phyloP scores from a whole-genome alignment of 192 early-diverging fungal species.

The Coemansia umbellata region DNA sequence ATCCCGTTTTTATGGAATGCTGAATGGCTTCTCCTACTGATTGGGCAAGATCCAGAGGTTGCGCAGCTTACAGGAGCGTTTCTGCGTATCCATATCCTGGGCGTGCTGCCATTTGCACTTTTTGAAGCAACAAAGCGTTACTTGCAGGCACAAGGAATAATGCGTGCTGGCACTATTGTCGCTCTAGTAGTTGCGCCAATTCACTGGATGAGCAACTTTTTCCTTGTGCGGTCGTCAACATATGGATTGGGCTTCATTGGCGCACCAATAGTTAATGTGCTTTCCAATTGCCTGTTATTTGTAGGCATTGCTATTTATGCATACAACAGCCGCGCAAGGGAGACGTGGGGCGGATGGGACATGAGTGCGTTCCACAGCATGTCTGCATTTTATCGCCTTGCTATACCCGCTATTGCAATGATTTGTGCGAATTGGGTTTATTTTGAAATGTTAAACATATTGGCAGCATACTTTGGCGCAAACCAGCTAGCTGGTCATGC shows the following conservation, averaged over 20 bases:
- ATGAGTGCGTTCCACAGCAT: constrained; percentile 60
- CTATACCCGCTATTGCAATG: constrained; percentile 75
- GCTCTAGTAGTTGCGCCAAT: constrained; percentile 65
- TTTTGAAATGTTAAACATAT: constrained; percentile 65
- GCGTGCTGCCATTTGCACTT: constrained; percentile 67
- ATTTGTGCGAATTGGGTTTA: constrained; percentile 76
- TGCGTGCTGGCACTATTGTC: constrained; percentile 75
- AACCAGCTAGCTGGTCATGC: constrained; percentile 72
- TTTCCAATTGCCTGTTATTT: constrained; percentile 68
- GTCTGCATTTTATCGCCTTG: constrained; percentile 60
- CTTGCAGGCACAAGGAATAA: constrained; percentile 78
- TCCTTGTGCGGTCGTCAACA: constrained; percentile 64
- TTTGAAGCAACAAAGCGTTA: constrained; percentile 80
- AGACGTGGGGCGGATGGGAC: constrained; percentile 85
- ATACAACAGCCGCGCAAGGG: constrained; percentile 53
- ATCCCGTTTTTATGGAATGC: constrained; percentile 18
- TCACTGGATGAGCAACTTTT: constrained; percentile 70
- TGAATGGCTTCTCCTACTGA: constrained; percentile 62
- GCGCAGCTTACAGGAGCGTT: constrained; percentile 59
- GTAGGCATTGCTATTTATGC: constrained; percentile 62
- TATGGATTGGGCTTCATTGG: constrained; percentile 73
- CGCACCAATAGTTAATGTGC: constrained; percentile 69
- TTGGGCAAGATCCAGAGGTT: constrained; percentile 63
- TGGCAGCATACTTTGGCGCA: constrained; percentile 71
- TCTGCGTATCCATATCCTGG: constrained; percentile 60